phyloP scores from a whole-genome alignment of 2,329 filamentous ascomycete species.

The Lachnellula occidentalis region DNA sequence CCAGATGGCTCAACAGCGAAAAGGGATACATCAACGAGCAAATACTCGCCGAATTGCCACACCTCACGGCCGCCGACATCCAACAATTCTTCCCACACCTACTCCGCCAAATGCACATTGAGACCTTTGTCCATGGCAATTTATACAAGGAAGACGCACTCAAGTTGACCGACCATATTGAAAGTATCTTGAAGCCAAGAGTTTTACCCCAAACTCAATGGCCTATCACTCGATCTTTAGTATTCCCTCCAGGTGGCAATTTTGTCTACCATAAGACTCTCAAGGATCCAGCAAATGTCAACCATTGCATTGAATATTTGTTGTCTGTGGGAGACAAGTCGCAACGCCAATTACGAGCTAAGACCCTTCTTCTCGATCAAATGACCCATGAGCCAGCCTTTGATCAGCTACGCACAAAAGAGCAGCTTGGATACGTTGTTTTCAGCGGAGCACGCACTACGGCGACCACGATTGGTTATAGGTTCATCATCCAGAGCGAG shows the following conservation, averaged over 20 bases:
- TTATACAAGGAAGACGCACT: constrained; percentile 90
- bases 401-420: constrained; percentile 90
- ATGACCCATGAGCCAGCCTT: constrained; percentile 91
- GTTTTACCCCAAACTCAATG: constrained; percentile 72
- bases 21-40: constrained; percentile 76
- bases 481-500: constrained; percentile 92
- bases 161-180: constrained; percentile 76
- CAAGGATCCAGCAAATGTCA: constrained; percentile 83
- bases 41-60: constrained; percentile 68
- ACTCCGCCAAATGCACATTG: constrained; percentile 78
- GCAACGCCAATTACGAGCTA: constrained; percentile 67
- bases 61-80: constrained; percentile 69
- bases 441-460: constrained; percentile 72
- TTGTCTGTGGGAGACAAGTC: constrained; percentile 64
- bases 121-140: constrained; percentile 86
- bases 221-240: constrained; percentile 69
- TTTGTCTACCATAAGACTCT: constrained; percentile 76
- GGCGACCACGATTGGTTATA: constrained; percentile 75
- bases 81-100: constrained; percentile 74
- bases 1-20: constrained; percentile 72
- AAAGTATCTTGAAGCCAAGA: constrained; percentile 69
- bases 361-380: constrained; percentile 76
- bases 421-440: constrained; percentile 95
- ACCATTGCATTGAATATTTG: constrained; percentile 77
- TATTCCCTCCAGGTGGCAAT: constrained; percentile 75